phyloP scores from a whole-genome alignment of 2,329 filamentous ascomycete species.

The Colletotrichum neosansevieriae region DNA sequence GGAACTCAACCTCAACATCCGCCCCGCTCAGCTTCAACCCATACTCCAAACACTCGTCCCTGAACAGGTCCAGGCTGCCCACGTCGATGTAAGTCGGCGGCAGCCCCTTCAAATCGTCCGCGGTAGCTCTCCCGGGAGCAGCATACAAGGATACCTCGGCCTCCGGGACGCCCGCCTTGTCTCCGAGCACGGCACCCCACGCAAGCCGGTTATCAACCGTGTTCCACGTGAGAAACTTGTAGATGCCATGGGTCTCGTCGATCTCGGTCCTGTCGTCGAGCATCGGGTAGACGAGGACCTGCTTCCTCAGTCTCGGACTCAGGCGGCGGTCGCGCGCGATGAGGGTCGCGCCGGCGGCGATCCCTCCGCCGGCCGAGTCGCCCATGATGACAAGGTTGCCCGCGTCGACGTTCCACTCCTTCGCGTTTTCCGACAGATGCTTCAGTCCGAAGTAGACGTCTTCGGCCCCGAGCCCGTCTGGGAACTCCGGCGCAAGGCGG shows the following conservation, averaged over 20 bases:
- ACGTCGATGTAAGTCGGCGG: constrained; percentile 55
- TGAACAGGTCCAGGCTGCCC: constrained; percentile 54
- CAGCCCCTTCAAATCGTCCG: constrained; percentile 44
- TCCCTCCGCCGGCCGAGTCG: constrained; percentile 42
- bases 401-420: constrained; percentile 42
- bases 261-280: constrained; percentile 47
- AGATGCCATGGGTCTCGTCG: constrained; percentile 10
- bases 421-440: constrained; percentile 44
- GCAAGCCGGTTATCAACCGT: constrained; percentile 40
- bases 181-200: constrained; percentile 43
- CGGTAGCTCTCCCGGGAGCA: constrained; percentile 43
- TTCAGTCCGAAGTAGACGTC: constrained; percentile 51
- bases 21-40: constrained; percentile 48
- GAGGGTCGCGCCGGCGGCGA: constrained; percentile 49
- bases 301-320: constrained; percentile 45
- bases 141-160: constrained; percentile 42
- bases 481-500: constrained; percentile 57
- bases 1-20: constrained; percentile 53
- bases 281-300: constrained; percentile 51
- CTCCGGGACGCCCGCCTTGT: constrained; percentile 37
- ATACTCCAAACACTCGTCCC: constrained; percentile 50
- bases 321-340: constrained; percentile 50
- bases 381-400: constrained; percentile 43
- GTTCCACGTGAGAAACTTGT: constrained; percentile 41
- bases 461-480: constrained; percentile 50